A percentile compares a stretch with the other conserved stretches of the same genome.
These are phyloP conservation scores for Aspergillus brasiliensis DNA, from an alignment of 2,329 filamentous ascomycete species.

Conservation along the genomic window DNA sequence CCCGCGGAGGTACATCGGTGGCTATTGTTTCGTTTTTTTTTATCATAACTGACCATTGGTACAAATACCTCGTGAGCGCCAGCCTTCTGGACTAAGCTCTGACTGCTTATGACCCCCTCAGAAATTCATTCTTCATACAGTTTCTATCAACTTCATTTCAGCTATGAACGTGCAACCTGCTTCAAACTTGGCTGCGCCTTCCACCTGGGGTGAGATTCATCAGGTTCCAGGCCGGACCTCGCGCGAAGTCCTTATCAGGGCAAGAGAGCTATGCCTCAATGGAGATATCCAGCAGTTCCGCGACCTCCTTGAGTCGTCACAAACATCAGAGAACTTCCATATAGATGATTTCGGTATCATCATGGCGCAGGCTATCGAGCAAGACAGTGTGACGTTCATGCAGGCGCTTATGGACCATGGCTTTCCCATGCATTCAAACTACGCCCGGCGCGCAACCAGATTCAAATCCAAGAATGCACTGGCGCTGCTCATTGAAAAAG, in stretches of 20 bases:
- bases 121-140: not conserved
- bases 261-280: not conserved
- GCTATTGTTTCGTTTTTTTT: not conserved
- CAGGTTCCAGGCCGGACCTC: not conserved
- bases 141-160: no score
- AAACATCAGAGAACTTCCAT: conserved; percentile 13
- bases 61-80: not conserved
- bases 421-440: conserved; percentile 19
- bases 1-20: not conserved
- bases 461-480: conserved; percentile 16
- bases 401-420: conserved; percentile 21
- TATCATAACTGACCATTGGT: not conserved
- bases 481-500: conserved; percentile 16
- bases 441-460: conserved; percentile 18
- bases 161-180: no score
- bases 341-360: conserved; percentile 21
- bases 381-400: conserved; percentile 15
- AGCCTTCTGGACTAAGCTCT: not conserved
- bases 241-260: not conserved
- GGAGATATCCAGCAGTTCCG: conserved; percentile 10
- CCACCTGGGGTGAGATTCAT: not conserved
- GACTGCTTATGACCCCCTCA: not conserved
- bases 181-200: not conserved
- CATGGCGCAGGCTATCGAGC: conserved; percentile 25
- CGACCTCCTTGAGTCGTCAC: conserved; percentile 8